A percentile compares a stretch with the other conserved stretches of the same genome.
Conservation (phyloP, 2,329 filamentous ascomycete genomes). For the Aspergillus fischeri region DNA sequence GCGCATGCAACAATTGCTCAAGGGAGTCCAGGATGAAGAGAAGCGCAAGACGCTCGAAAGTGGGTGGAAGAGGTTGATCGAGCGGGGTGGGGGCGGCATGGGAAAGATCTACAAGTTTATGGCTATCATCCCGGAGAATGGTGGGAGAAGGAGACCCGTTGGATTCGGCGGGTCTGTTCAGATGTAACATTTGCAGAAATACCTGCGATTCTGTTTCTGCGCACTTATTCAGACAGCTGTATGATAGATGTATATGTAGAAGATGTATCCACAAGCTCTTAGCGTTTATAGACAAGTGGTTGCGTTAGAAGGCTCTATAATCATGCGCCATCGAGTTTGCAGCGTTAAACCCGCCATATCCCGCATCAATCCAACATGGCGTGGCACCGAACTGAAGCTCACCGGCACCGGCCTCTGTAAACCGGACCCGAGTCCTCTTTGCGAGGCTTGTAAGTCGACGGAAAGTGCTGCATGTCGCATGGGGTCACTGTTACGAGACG, state of each 20-base stretch:
- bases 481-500: too few species aligned
- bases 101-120: conserved; percentile 91
- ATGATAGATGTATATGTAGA: conserved; percentile 4
- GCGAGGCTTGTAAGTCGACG: not conserved
- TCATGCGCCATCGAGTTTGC: not conserved
- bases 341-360: not conserved
- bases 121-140: conserved; percentile 80
- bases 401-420: not conserved
- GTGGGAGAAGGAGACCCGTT: conserved; percentile 69
- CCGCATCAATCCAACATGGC: not conserved
- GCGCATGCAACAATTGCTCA: conserved; percentile 65
- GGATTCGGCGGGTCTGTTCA: conserved; percentile 74
- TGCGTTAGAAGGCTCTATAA: not conserved
- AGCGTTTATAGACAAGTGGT: not conserved
- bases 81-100: conserved; percentile 79
- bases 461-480: not conserved
- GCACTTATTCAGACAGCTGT: conserved; percentile 1
- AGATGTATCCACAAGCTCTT: not conserved
- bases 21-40: conserved; percentile 46
- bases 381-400: not conserved
- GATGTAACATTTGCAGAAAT: conserved; percentile 2
- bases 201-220: conserved; percentile 8
- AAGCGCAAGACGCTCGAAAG: conserved; percentile 61
- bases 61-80: conserved; percentile 79
- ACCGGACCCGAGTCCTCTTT: not conserved